phyloP scores from a whole-genome alignment of 1,139 yeast species.

The Debaryomyces subglobosus region DNA sequence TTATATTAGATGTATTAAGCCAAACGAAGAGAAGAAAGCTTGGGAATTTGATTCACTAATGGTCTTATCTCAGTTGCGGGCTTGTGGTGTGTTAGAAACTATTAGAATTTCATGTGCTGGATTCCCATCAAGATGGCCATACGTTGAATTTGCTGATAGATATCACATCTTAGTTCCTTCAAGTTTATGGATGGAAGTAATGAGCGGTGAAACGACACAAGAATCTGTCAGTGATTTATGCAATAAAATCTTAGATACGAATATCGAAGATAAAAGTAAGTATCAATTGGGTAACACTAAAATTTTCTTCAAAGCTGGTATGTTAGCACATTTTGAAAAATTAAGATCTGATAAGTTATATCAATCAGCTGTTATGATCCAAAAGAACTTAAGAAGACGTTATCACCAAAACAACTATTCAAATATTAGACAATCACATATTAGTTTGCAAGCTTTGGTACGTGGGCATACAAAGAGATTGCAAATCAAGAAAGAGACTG shows the following conservation, averaged over 20 bases:
- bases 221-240: constrained; percentile 67
- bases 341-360: constrained; percentile 77
- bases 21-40: constrained; percentile 90
- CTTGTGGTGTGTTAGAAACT: constrained; percentile 98
- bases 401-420: constrained; percentile 65
- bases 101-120: constrained; percentile 97
- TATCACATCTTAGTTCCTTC: constrained; percentile 83
- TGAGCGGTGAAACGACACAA: constrained; percentile 57
- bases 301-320: constrained; percentile 95
- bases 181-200: constrained; percentile 64
- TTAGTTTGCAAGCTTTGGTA: constrained; percentile 58
- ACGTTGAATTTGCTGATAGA: constrained; percentile 89
- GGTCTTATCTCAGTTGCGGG: constrained; percentile 94
- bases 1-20: constrained; percentile 96
- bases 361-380: constrained; percentile 80
- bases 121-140: constrained; percentile 95
- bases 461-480: constrained; percentile 68
- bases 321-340: constrained; percentile 89
- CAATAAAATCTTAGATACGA: constrained; percentile 61
- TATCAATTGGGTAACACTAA: constrained; percentile 89
- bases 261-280: constrained; percentile 65
- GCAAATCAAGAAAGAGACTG: constrained; percentile 59
- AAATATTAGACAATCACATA: constrained; percentile 57
- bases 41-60: constrained; percentile 96
- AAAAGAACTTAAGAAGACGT: constrained; percentile 76